Evolutionary conservation across 2,329 filamentous ascomycete species (phyloP).

Genomic region (Eutypella sp.): DNA sequence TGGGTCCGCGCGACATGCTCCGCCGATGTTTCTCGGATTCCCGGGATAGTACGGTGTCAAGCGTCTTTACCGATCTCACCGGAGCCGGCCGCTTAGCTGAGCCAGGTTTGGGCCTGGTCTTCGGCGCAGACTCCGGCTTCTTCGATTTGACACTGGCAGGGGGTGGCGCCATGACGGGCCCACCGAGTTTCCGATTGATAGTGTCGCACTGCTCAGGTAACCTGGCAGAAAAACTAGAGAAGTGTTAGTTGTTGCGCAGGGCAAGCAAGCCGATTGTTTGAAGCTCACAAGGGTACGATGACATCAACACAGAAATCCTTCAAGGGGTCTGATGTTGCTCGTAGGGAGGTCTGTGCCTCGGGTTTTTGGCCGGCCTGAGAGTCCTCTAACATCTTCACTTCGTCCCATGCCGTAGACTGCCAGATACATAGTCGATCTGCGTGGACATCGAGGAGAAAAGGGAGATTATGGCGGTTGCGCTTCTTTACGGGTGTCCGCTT

Average conservation of each 20-base stretch:
- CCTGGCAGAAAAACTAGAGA: slow-evolving; percentile 62
- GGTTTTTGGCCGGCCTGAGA: slow-evolving; percentile 34
- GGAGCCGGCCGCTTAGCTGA: slow-evolving; percentile 42
- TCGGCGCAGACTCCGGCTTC: slow-evolving; percentile 36
- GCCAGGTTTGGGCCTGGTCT: slow-evolving; percentile 46
- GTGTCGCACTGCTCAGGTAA: slow-evolving; percentile 66
- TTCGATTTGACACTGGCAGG: slow-evolving; percentile 44
- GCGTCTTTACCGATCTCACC: slow-evolving; percentile 41
- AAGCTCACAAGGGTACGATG: slow-evolving; percentile 68
- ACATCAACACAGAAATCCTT: slow-evolving; percentile 77
- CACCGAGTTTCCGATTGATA: slow-evolving; percentile 72
- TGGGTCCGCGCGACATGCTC: slow-evolving; percentile 52
- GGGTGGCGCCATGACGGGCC: slow-evolving; percentile 56
- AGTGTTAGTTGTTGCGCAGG: slow-evolving; percentile 27
- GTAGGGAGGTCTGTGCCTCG: slow-evolving; percentile 34
- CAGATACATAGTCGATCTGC: slow-evolving; percentile 78
- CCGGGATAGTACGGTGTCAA: slow-evolving; percentile 59
- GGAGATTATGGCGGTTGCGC: slow-evolving; percentile 57
- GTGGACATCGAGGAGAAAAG: slow-evolving; percentile 64
- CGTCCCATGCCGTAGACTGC: slow-evolving; percentile 68
- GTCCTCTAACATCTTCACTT: slow-evolving; percentile 45
- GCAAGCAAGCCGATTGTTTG: slow-evolving; percentile 35
- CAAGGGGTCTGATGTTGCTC: slow-evolving; percentile 54
- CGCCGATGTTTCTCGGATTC: slow-evolving; percentile 46
- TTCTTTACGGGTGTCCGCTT: slow-evolving; percentile 44